A percentile compares a stretch with the other conserved stretches of the same genome.
phyloP scores from a whole-genome alignment of 2,329 filamentous ascomycete genomes.

The Colletotrichum horii region DNA sequence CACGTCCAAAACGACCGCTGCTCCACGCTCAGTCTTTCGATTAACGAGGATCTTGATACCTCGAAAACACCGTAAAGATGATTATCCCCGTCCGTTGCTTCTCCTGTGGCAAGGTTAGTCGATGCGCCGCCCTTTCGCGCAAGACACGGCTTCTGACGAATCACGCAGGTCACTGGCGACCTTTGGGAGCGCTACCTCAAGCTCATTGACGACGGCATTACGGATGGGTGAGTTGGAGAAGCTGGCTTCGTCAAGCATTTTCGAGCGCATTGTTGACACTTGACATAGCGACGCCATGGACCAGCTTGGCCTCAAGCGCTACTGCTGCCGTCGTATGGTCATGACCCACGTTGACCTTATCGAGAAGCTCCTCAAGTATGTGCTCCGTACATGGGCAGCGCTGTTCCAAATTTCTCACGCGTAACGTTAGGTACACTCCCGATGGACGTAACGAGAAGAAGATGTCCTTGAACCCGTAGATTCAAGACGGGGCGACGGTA shows the following conservation, averaged over 20 bases:
- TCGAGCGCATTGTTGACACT: not conserved
- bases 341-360: slow-evolving; percentile 99
- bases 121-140: not conserved
- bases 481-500: slow-evolving; percentile 20
- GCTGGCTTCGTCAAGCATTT: not conserved
- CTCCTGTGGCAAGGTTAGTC: slow-evolving; percentile 92
- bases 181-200: slow-evolving; percentile 96
- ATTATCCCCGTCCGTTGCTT: slow-evolving; percentile 99
- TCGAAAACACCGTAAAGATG: slow-evolving; percentile 63
- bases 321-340: slow-evolving; percentile 99
- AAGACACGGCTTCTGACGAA: slow-evolving; percentile 31
- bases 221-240: slow-evolving; percentile 70
- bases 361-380: slow-evolving; percentile 94
- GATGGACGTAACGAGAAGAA: slow-evolving; percentile 70
- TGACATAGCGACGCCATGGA: slow-evolving; percentile 87
- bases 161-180: slow-evolving; percentile 86
- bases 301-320: slow-evolving; percentile 88
- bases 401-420: slow-evolving; percentile 21
- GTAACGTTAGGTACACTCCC: slow-evolving; percentile 58
- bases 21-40: not conserved
- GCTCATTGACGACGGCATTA: slow-evolving; percentile 78
- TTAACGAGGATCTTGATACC: not conserved
- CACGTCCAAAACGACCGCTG: not conserved
- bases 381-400: not conserved
- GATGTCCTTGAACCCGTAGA: slow-evolving; percentile 42